Evolutionary conservation across 768 basidiomycete genomes (phyloP).

Genomic region (Amanita jacksonii): DNA sequence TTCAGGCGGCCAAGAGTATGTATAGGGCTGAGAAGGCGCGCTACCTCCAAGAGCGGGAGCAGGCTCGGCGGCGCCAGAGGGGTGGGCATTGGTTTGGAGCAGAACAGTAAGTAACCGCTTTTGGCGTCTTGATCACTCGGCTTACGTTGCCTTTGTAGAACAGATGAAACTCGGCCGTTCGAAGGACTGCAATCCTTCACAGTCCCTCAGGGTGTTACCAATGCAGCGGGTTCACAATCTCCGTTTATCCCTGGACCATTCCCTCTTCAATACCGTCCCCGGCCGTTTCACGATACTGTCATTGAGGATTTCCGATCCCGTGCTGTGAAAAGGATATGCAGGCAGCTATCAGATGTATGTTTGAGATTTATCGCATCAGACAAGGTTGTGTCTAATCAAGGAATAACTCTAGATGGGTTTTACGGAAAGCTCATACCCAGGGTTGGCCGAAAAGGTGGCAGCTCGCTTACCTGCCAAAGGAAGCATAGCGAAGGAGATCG

Average conservation of each 20-base stretch:
- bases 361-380: slow-evolving; percentile 8
- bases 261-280: slow-evolving; percentile 20
- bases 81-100: slow-evolving; percentile 23
- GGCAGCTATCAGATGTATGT: slow-evolving; percentile 56
- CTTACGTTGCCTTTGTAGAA: neutral
- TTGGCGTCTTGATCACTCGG: neutral
- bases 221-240: slow-evolving; percentile 50
- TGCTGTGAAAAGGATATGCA: slow-evolving; percentile 40
- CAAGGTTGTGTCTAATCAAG: neutral
- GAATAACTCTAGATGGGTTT: slow-evolving; percentile 73
- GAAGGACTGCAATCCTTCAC: slow-evolving; percentile 4
- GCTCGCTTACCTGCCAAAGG: slow-evolving; percentile 35
- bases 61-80: slow-evolving; percentile 33
- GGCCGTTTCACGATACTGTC: slow-evolving; percentile 13
- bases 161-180: slow-evolving; percentile 2
- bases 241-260: slow-evolving; percentile 38
- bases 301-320: slow-evolving; percentile 29
- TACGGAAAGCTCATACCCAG: slow-evolving; percentile 45
- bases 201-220: slow-evolving; percentile 38
- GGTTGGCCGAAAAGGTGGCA: slow-evolving; percentile 39
- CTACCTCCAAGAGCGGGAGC: slow-evolving; percentile 44
- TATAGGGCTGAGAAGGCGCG: slow-evolving; percentile 67
- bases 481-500: slow-evolving; percentile 38
- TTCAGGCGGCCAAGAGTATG: slow-evolving; percentile 55
- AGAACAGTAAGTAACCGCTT: neutral